phyloP scores from a whole-genome alignment of 1,284 basidiomycete genomes.

The Microbotryum lychnidis-dioicae region DNA sequence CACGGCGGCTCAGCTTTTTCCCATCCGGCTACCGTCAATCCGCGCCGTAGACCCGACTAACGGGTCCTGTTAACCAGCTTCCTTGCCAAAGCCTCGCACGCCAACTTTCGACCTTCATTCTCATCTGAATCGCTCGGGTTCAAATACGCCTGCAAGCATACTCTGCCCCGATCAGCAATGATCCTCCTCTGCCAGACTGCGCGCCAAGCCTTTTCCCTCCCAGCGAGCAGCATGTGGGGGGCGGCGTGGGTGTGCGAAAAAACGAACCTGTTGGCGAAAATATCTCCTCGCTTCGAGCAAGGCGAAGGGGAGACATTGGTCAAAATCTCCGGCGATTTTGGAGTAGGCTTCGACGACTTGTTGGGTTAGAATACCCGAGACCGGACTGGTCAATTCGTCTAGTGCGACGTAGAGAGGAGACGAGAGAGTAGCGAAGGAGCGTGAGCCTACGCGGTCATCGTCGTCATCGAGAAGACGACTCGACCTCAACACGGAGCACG shows the following conservation, averaged over 20 bases:
- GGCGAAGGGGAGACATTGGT: constrained; percentile 55
- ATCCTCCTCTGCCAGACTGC: too few relatives aligned
- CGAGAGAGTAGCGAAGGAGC: constrained; percentile 51
- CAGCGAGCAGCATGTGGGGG: background rate
- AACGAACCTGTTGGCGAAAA: constrained; percentile 21
- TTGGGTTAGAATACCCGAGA: constrained; percentile 41
- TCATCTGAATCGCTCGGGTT: constrained; percentile 69
- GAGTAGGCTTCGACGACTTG: constrained; percentile 40
- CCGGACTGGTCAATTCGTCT: constrained; percentile 19
- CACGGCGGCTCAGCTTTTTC: too few relatives aligned
- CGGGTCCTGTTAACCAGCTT: constrained; percentile 62
- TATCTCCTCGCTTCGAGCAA: constrained; percentile 31
- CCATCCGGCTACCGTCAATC: too few relatives aligned
- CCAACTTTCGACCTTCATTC: constrained; percentile 66
- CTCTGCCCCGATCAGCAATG: background rate
- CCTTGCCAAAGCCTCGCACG: constrained; percentile 81
- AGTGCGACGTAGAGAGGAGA: background rate
- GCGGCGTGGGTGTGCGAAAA: background rate
- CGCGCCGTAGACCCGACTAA: too few relatives aligned
- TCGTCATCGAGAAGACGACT: constrained; percentile 9
- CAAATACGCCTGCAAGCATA: background rate
- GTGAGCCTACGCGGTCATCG: constrained; percentile 54
- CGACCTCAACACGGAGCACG: background rate
- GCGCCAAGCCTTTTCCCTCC: background rate
- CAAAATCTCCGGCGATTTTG: constrained; percentile 51